These are phyloP conservation scores for Linnemannia schmuckeri DNA, from an alignment of 192 early-diverging fungal genomes.

Conservation along the genomic window DNA sequence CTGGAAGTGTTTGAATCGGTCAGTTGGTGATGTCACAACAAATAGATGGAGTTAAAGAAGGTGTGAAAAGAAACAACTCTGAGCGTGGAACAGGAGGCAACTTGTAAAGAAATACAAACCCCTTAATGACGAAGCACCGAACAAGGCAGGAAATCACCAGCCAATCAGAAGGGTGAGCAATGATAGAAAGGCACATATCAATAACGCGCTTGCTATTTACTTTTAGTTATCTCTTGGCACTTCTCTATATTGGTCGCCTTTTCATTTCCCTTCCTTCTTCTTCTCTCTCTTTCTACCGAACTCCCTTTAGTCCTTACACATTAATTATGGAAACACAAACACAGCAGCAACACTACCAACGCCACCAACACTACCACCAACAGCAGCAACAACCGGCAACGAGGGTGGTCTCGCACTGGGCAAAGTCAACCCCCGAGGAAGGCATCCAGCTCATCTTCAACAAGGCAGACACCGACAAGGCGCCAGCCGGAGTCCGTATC, in stretches of 20 bases:
- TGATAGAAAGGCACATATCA: not conserved
- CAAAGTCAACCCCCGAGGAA: constrained; percentile 39
- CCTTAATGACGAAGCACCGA: not conserved
- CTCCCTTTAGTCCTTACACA: not conserved
- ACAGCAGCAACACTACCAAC: not conserved
- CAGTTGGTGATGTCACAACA: not conserved
- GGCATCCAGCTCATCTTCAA: constrained; percentile 42
- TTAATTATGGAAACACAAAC: not conserved
- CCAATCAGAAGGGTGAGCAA: not conserved
- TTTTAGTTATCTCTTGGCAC: not conserved
- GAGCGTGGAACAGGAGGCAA: not conserved
- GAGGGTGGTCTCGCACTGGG: constrained; percentile 32
- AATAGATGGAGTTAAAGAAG: not conserved
- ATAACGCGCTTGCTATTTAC: not conserved
- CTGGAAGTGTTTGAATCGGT: not conserved
- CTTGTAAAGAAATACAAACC: not conserved
- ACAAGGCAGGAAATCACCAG: not conserved
- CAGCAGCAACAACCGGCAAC: not conserved
- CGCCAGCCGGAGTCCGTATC: not conserved
- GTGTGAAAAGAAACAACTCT: not conserved
- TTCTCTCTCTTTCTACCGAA: too few species aligned
- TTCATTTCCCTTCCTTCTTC: not conserved
- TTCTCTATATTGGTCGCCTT: not conserved
- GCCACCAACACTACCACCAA: not conserved
- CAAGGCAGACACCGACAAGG: not conserved